Evolutionary conservation across 257 asterid genomes (phyloP), one percentile per base, ranked within the genome.

Genomic region (Handroanthus guayacan): DNA sequence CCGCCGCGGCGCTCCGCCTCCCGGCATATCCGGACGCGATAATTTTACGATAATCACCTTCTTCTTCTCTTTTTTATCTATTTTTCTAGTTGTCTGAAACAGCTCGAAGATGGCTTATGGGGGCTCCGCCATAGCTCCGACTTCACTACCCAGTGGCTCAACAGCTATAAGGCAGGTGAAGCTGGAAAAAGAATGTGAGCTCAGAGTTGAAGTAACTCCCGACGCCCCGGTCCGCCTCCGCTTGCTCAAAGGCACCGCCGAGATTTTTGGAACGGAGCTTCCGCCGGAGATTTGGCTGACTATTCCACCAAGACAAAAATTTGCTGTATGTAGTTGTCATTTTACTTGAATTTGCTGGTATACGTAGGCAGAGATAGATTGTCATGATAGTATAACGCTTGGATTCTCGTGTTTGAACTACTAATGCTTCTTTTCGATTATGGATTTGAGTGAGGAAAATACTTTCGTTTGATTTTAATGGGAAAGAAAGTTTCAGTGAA

Each of bases 131-230:
- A 71, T 78, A 41, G 88, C 92, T 76, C 86, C 89, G 39, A 74
- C 88, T 5, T 89, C 84, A 54, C 74, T 87, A 17, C 67, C 89
- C 10, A 83, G 87, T 77, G 86, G 87, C 69, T 77, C 91, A 38
- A 64, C 84, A 20, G 4, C 86, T 43, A 78, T 84, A 11, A 88
- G 97, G 75, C 95, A 89, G 81, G 96, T 91, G 84, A 95, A 93
- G 82, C 85, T 93, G 75, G 98, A 95, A 65, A 91, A 91, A 79
- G 99, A 95, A 81, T 90, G 91, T 71, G 98, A 93, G 87, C 89
- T 95, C 9, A 86, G 99, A 87, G 81, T 95, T 72, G 99, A 95
- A 87, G 97, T 93, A 47, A 86, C 87, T 37, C 88, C 86, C 25
- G 92, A 91, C 38, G 51, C 83, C 57, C 97, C 96, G 64, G 87